phyloP scores from a whole-genome alignment of 108 stramenopile genomes.

The Nitzschia putrida region DNA sequence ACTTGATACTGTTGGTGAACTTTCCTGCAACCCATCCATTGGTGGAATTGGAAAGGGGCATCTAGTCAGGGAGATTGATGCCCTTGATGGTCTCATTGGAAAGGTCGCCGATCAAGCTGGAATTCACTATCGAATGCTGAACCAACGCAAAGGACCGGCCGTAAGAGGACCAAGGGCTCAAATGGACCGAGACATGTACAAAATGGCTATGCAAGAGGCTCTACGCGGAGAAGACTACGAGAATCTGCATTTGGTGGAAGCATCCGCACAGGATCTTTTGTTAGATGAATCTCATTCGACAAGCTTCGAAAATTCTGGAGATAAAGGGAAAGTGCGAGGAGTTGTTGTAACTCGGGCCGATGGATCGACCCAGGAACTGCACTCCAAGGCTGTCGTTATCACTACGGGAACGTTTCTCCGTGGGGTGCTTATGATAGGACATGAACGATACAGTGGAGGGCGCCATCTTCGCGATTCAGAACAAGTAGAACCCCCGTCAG shows the following conservation, averaged over 20 bases:
- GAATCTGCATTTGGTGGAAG: constrained; percentile 86
- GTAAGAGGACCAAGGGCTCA: constrained; percentile 91
- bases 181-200: constrained; percentile 97
- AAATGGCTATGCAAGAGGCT: constrained; percentile 76
- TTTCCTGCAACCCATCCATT: constrained; percentile 97
- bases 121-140: constrained; percentile 94
- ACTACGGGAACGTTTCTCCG: constrained; percentile 98
- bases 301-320: constrained; percentile 44
- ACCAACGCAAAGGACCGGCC: constrained; percentile 91
- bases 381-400: constrained; percentile 79
- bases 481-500: constrained; percentile 91
- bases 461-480: constrained; percentile 91
- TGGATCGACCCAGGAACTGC: constrained; percentile 63
- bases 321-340: constrained; percentile 75
- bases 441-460: constrained; percentile 89
- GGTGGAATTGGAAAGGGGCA: constrained; percentile 99
- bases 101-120: constrained; percentile 89
- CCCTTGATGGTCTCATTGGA: constrained; percentile 95
- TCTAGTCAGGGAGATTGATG: constrained; percentile 96
- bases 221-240: constrained; percentile 53
- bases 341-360: constrained; percentile 61
- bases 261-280: constrained; percentile 90
- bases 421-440: constrained; percentile 84
- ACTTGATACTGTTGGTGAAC: constrained; percentile 89
- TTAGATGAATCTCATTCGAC: constrained; percentile 65